Conservation (phyloP, 352 stramenopile genomes). For the Pythium myriotylum region DNA sequence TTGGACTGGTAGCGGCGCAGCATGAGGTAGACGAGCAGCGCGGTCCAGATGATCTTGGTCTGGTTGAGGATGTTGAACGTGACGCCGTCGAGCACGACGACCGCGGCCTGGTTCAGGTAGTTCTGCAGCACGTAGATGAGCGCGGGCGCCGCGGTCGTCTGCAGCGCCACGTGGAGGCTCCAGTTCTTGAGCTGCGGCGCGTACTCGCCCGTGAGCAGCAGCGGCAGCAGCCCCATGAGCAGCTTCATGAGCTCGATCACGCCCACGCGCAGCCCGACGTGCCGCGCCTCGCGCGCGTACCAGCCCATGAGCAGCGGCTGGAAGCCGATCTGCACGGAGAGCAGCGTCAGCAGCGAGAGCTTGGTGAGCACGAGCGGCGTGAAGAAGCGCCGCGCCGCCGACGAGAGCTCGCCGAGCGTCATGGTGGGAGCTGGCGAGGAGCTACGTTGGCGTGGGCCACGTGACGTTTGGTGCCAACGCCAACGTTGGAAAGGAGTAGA, state of each 20-base stretch:
- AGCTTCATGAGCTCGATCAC: slow-evolving; percentile 81
- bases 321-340: slow-evolving; percentile 76
- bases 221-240: slow-evolving; percentile 58
- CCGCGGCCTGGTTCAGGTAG: slow-evolving; percentile 77
- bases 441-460: too few relatives aligned
- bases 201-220: slow-evolving; percentile 53
- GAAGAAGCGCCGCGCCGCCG: slow-evolving; percentile 26
- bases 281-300: slow-evolving; percentile 59
- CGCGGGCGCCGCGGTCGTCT: slow-evolving; percentile 68
- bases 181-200: slow-evolving; percentile 66
- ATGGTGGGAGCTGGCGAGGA: too few relatives aligned
- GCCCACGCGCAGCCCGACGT: slow-evolving; percentile 71
- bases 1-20: slow-evolving; percentile 69
- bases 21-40: slow-evolving; percentile 79
- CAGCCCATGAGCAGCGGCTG: slow-evolving; percentile 80
- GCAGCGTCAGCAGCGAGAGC: slow-evolving; percentile 55
- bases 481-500: slow-evolving; percentile 1
- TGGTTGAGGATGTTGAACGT: slow-evolving; percentile 89
- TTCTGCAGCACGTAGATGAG: slow-evolving; percentile 87
- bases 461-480: not conserved
- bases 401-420: slow-evolving; percentile 2
- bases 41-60: slow-evolving; percentile 90
- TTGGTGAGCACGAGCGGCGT: slow-evolving; percentile 54
- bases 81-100: slow-evolving; percentile 76
- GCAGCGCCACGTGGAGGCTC: slow-evolving; percentile 51